A percentile compares a stretch with the other conserved stretches of the same genome.
These are phyloP conservation scores for Fusarium redolens DNA, from an alignment of 2,329 filamentous ascomycete species.

Conservation along the genomic window DNA sequence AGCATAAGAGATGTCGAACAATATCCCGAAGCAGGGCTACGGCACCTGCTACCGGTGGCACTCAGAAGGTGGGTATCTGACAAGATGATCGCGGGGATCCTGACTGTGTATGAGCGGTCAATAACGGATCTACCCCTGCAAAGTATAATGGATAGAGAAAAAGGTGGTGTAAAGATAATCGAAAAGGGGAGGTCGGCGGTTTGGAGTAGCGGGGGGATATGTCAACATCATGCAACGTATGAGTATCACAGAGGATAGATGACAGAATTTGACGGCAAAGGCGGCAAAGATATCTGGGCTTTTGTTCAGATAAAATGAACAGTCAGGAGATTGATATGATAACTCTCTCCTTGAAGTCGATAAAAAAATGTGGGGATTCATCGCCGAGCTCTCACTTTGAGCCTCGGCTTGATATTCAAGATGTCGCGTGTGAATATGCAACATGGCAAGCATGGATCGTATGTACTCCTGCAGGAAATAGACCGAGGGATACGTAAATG, in stretches of 20 bases:
- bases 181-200: constrained; percentile 17
- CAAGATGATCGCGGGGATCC: constrained; percentile 37
- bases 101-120: constrained; percentile 33
- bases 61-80: constrained; percentile 28
- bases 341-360: neutral
- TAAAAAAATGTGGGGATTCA: constrained; percentile 17
- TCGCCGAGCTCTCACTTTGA: constrained; percentile 23
- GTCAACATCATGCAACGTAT: constrained; percentile 35
- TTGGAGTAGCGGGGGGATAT: constrained; percentile 25
- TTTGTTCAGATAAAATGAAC: constrained; percentile 11
- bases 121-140: constrained; percentile 36
- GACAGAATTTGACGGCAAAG: constrained; percentile 6
- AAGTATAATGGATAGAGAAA: constrained; percentile 10
- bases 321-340: constrained; percentile 15
- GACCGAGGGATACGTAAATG: neutral
- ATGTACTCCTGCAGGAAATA: constrained; percentile 8
- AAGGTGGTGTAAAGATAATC: constrained; percentile 39
- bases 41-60: constrained; percentile 38
- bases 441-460: constrained; percentile 3
- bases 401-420: constrained; percentile 32
- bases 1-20: constrained; percentile 24
- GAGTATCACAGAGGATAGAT: constrained; percentile 24
- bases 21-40: constrained; percentile 33
- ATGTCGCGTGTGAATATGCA: constrained; percentile 32
- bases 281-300: constrained; percentile 12